Evolutionary conservation across 495 filamentous ascomycete species (phyloP).

Genomic region (Aspergillus haitiensis): DNA sequence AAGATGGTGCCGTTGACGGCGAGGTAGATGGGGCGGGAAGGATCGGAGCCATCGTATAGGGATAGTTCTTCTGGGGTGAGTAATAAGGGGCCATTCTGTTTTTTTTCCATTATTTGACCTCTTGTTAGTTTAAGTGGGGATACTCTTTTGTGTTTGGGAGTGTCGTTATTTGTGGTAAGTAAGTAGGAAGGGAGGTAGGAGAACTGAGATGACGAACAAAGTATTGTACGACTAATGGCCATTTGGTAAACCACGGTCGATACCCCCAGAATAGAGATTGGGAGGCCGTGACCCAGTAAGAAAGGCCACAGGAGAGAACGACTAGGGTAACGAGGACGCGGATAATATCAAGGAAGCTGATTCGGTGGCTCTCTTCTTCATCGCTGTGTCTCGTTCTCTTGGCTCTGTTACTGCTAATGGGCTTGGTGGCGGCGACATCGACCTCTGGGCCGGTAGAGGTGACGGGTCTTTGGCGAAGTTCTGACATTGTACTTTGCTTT

Average conservation of each 20-base stretch:
- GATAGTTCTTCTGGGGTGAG: slow-evolving; percentile 74
- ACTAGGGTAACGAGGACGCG: slow-evolving; percentile 70
- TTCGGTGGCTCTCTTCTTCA: slow-evolving; percentile 27
- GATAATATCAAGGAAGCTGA: slow-evolving; percentile 70
- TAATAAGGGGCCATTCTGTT: slow-evolving; percentile 51
- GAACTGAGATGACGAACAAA: slow-evolving; percentile 51
- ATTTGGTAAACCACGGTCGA: slow-evolving; percentile 66
- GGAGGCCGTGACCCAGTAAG: slow-evolving; percentile 76
- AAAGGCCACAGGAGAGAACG: slow-evolving; percentile 66
- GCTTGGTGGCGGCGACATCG: slow-evolving; percentile 13
- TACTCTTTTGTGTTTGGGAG: slow-evolving; percentile 8
- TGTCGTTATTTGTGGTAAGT: not conserved
- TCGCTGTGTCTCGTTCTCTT: not conserved
- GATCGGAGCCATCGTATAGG: slow-evolving; percentile 76
- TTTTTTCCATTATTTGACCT: slow-evolving; percentile 1
- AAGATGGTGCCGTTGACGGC: slow-evolving; percentile 93
- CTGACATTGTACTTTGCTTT: slow-evolving; percentile 32
- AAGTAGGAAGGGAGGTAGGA: slow-evolving; percentile 6
- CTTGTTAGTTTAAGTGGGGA: slow-evolving; percentile 2
- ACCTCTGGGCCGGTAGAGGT: slow-evolving; percentile 11
- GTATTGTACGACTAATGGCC: slow-evolving; percentile 60
- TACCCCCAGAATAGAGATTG: slow-evolving; percentile 68
- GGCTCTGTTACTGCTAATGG: slow-evolving; percentile 11
- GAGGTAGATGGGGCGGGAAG: slow-evolving; percentile 77
- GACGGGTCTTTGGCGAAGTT: slow-evolving; percentile 37